phyloP scores from a whole-genome alignment of 139 green algal genomes.

The Micractinium sp. region DNA sequence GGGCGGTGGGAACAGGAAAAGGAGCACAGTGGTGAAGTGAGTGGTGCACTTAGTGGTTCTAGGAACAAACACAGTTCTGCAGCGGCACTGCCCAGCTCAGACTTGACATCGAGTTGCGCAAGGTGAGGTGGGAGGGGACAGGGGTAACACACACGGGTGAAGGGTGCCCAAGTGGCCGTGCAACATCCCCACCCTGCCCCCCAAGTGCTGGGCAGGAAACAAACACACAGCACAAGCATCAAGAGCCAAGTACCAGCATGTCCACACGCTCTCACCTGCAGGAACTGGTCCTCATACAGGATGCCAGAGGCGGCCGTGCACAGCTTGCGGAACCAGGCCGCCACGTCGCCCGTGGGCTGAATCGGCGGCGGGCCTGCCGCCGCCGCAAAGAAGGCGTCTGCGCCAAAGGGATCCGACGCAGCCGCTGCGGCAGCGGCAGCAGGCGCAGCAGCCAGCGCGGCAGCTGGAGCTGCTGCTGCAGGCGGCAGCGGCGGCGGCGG shows the following conservation, averaged over 20 bases:
- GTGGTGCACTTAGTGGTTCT: not conserved
- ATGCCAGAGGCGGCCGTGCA: conserved; percentile 72
- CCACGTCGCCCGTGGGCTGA: conserved; percentile 61
- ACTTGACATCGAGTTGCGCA: not conserved
- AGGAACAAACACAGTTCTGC: not conserved
- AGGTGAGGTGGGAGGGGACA: too few relatives aligned
- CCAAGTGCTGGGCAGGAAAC: not conserved
- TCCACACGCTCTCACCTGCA: conserved; percentile 70
- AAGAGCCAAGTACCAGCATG: too few relatives aligned
- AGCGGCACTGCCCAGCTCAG: not conserved
- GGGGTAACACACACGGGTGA: too few relatives aligned
- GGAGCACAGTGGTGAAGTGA: not conserved
- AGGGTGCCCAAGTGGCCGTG: too few relatives aligned
- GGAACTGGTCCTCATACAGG: conserved; percentile 94
- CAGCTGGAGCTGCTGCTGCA: not conserved
- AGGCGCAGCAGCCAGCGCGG: not conserved
- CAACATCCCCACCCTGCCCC: too few relatives aligned
- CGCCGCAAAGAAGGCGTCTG: conserved; percentile 16
- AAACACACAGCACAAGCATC: not conserved
- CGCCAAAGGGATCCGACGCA: conserved; percentile 27
- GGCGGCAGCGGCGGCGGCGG: not conserved
- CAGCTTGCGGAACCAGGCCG: conserved; percentile 72
- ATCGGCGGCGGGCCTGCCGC: conserved; percentile 34
- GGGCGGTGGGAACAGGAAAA: not conserved
- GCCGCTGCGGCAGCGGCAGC: not conserved